Base-by-base conservation (phyloP, 1,284 basidiomycete species). In the Sanghuangporus weigelae region DNA sequence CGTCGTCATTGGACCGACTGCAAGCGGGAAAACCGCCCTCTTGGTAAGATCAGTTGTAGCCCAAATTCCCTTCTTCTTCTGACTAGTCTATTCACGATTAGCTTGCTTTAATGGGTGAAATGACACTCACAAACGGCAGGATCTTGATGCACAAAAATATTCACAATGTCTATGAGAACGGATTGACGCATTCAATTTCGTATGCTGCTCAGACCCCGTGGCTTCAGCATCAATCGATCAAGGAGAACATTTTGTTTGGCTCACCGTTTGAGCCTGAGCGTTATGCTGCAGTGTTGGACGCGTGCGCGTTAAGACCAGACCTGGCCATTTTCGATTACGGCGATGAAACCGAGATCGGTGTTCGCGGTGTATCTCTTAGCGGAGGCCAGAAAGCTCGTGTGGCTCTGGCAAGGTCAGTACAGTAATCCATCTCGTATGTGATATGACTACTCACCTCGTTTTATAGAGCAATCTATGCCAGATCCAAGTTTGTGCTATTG, bases 171-270 rank as follows among this genome's bases (percentile, higher is more conserved):
- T 85, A 92, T 72, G 78, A 81, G 23, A 76, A 85, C 31, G 87
- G 89, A 0, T 74, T 90, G 40, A 83, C 83, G 69, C 88, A 93
- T 68, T 79, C 86, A 8, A 86, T 95, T 38, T 92, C 94, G 1
- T 96, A 95, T 68, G 83, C 84, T 50, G 86, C 92, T 0, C 95
- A 97, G 74, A 83, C 86, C 1, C 88, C 95, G 0, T 97, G 93
- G 93, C 78, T 97, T 49, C 76, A 72, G n/a, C 84, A 87, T 68
- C 81, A 84, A 67, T 81, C 83, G 2, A 87, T 87, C 73, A 81
- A 78, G 70, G 86, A 90, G 40, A 91, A 92, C 70, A 87, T 92
- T 65, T 70, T 90, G 26, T 92, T 91, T 70, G 88, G 86, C 3
- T 81, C 79, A 63, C 84, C 85, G 3, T 83, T 80, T 62, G 87